phyloP scores from a whole-genome alignment of 305 asterid species.

The Fraxinus dipetala region DNA sequence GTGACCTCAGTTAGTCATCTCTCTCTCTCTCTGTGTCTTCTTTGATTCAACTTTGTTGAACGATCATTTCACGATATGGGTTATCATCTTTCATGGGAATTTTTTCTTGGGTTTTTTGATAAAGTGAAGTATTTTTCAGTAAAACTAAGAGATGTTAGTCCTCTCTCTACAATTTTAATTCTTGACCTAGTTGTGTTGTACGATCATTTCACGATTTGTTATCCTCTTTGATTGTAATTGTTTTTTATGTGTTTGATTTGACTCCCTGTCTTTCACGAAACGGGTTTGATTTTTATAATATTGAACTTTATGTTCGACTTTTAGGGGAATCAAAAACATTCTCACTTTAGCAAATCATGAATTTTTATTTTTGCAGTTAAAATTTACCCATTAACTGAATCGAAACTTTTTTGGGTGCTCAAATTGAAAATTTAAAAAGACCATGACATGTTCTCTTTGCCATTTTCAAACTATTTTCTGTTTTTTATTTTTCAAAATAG shows the following conservation, averaged over 20 bases:
- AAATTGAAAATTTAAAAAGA: no score
- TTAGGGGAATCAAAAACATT: background rate
- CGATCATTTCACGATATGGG: background rate
- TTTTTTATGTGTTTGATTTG: no score
- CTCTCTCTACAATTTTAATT: background rate
- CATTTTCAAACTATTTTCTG: no score
- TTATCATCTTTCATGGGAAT: background rate
- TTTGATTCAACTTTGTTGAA: background rate
- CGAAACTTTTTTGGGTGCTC: no score
- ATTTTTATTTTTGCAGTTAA: background rate
- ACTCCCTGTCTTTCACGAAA: no score
- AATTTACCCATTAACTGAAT: background rate
- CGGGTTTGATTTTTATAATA: background rate
- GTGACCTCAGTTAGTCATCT: slow-evolving; percentile 25
- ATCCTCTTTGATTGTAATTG: no score
- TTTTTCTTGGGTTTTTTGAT: background rate
- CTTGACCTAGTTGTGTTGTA: background rate
- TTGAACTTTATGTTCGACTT: background rate
- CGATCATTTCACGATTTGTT: background rate
- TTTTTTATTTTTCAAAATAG: no score
- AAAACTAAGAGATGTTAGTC: background rate
- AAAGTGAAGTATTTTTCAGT: background rate
- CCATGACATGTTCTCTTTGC: no score
- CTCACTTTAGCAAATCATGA: background rate
- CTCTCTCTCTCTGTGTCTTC: no score